phyloP scores from a whole-genome alignment of 495 filamentous ascomycete species.

The Parachaetomium inaequale region DNA sequence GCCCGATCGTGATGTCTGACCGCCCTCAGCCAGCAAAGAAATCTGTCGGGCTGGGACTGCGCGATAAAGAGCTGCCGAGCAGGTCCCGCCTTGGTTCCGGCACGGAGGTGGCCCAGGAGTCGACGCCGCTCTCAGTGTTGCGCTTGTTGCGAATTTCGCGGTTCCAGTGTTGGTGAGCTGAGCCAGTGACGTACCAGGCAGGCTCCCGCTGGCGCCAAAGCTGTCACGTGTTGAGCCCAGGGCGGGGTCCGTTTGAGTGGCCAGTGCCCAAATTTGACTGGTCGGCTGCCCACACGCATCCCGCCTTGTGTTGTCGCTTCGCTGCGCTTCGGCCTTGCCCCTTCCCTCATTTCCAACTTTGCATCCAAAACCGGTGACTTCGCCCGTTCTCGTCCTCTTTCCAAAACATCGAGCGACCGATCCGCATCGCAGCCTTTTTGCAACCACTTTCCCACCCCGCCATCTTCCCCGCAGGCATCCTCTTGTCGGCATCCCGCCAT shows the following conservation, averaged over 20 bases:
- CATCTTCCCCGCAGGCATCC: not conserved
- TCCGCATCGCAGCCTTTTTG: slow-evolving; percentile 19
- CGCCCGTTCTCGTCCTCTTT: slow-evolving; percentile 25
- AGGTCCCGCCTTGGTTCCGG: not conserved
- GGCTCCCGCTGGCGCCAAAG: not conserved
- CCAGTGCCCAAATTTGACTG: slow-evolving; percentile 32
- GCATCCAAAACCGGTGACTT: slow-evolving; percentile 34
- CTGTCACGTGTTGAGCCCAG: slow-evolving; percentile 25
- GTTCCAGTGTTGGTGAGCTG: not conserved
- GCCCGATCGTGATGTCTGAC: not conserved
- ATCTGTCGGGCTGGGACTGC: not conserved
- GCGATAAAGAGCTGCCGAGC: not conserved
- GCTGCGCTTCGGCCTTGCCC: slow-evolving; percentile 36
- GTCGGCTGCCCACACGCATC: slow-evolving; percentile 29
- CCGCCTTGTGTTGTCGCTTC: slow-evolving; percentile 35
- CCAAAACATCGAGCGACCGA: slow-evolving; percentile 30
- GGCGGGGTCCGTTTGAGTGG: slow-evolving; percentile 22
- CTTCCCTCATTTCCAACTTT: slow-evolving; percentile 42
- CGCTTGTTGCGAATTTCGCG: too few species aligned
- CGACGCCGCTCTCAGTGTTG: slow-evolving; percentile 5
- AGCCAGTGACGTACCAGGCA: slow-evolving; percentile 15
- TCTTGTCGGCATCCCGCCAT: slow-evolving; percentile 7
- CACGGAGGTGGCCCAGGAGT: slow-evolving; percentile 11
- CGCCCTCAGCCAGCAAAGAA: not conserved
- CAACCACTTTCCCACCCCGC: slow-evolving; percentile 17